phyloP scores from a whole-genome alignment of 202 grass and related monocot species.

The Hordeum pubiflorum region DNA sequence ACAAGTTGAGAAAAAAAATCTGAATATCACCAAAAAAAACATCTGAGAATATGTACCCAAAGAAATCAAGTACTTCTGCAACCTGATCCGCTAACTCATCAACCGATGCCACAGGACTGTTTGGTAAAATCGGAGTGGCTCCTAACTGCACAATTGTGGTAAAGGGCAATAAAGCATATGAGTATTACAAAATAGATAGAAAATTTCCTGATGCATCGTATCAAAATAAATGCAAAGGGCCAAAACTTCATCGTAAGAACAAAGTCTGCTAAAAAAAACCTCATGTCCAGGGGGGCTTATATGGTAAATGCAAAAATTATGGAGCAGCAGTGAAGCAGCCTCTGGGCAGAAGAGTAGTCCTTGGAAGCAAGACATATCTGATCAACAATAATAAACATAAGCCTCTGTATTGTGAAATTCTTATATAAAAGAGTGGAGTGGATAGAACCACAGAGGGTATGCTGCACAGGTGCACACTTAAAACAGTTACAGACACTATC shows the following conservation, averaged over 20 bases:
- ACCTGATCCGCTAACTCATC: slow-evolving; percentile 94
- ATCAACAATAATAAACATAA: slow-evolving; percentile 27
- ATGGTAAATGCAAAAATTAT: slow-evolving; percentile 99
- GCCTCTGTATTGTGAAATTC: neutral
- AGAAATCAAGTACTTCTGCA: slow-evolving; percentile 82
- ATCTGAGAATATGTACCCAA: slow-evolving; percentile 57
- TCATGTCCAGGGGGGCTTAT: slow-evolving; percentile 95
- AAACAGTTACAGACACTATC: neutral
- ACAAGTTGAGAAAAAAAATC: neutral
- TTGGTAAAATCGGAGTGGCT: slow-evolving; percentile 67
- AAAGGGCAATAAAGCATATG: slow-evolving; percentile 22
- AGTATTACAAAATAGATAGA: slow-evolving; percentile 25
- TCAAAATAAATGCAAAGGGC: neutral
- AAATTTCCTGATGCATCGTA: neutral
- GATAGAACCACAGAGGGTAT: neutral
- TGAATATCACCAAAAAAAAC: neutral
- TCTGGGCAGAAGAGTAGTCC: slow-evolving; percentile 91
- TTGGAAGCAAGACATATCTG: slow-evolving; percentile 99
- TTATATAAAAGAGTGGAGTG: neutral
- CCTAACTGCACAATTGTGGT: slow-evolving; percentile 75
- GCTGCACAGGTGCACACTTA: neutral
- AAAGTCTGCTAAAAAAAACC: slow-evolving; percentile 47
- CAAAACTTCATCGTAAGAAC: slow-evolving; percentile 2
- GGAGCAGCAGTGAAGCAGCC: slow-evolving; percentile 79
- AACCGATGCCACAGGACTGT: slow-evolving; percentile 58